Percentiles rank a stretch among this genome's conserved stretches.
These are phyloP conservation scores for Melastoma malabathricum DNA, from an alignment of 345 rosid species.

Conservation along the genomic window DNA sequence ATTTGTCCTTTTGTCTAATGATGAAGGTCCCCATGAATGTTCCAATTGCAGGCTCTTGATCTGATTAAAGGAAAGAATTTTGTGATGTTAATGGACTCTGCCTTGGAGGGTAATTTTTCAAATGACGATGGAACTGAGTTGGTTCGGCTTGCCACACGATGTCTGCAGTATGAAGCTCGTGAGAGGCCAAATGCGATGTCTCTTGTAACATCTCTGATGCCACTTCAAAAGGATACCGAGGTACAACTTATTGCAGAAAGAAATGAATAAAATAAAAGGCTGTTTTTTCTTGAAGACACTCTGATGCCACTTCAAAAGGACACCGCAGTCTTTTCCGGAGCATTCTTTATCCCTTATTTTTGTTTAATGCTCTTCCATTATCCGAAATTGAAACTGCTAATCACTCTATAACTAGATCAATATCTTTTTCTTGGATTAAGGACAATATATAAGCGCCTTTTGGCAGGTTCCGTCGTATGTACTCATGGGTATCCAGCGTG, in stretches of 20 bases:
- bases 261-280: too few species aligned
- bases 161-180: conserved; percentile 36
- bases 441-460: background rate
- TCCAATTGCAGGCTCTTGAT: conserved; percentile 29
- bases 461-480: conserved; percentile 23
- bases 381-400: too few species aligned
- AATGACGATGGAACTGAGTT: conserved; percentile 36
- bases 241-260: conserved; percentile 6
- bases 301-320: too few species aligned
- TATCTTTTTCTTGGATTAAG: too few species aligned
- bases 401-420: too few species aligned
- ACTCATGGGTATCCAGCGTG: conserved; percentile 25
- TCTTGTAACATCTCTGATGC: conserved; percentile 27
- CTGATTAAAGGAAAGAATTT: conserved; percentile 35
- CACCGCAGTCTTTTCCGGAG: too few species aligned
- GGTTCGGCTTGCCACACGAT: conserved; percentile 33
- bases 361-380: too few species aligned
- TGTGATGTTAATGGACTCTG: conserved; percentile 34
- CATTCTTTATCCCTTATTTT: too few species aligned
- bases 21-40: conserved; percentile 1
- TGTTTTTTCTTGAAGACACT: background rate
- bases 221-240: conserved; percentile 36
- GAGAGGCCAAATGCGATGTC: conserved; percentile 40
- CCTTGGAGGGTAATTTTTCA: conserved; percentile 37
- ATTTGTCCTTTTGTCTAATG: background rate